These are phyloP conservation scores for Kuraishia hungarica DNA, from an alignment of 805 yeast species.

Conservation along the genomic window DNA sequence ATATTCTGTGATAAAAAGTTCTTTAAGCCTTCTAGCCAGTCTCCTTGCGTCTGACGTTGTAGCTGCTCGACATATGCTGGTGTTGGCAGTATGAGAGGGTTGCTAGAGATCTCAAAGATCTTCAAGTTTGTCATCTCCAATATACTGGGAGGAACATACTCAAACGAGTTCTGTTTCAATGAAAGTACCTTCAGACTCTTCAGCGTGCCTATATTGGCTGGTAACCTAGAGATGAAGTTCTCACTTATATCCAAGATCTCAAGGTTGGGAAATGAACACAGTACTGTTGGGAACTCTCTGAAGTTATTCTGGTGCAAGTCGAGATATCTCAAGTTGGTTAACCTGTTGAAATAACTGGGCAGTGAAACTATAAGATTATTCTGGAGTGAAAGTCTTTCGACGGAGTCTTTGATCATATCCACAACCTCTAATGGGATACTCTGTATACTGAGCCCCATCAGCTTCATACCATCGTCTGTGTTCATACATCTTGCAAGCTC, in stretches of 20 bases:
- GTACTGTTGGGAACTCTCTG: slow-evolving; percentile 39
- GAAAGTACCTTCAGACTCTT: slow-evolving; percentile 48
- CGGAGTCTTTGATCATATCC: slow-evolving; percentile 16
- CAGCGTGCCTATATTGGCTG: slow-evolving; percentile 32
- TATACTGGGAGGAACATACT: slow-evolving; percentile 43
- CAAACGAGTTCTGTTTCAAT: slow-evolving; percentile 48
- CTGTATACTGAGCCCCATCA: slow-evolving; percentile 28
- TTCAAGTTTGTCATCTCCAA: slow-evolving; percentile 42
- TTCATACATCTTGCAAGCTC: slow-evolving; percentile 12
- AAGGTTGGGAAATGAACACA: slow-evolving; percentile 30
- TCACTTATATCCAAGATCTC: slow-evolving; percentile 62
- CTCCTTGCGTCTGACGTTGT: slow-evolving; percentile 31
- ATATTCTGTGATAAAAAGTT: slow-evolving; percentile 28
- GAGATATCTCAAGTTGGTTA: slow-evolving; percentile 44
- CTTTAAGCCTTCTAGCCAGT: slow-evolving; percentile 35
- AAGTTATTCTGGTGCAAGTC: slow-evolving; percentile 61
- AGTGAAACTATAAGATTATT: slow-evolving; percentile 38
- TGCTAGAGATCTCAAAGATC: slow-evolving; percentile 52
- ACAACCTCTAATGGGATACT: slow-evolving; percentile 21
- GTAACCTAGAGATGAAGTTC: slow-evolving; percentile 42
- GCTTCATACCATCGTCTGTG: slow-evolving; percentile 23
- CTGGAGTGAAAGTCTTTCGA: slow-evolving; percentile 46
- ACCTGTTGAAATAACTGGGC: slow-evolving; percentile 35
- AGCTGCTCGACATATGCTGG: slow-evolving; percentile 22
- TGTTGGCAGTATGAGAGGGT: slow-evolving; percentile 49